phyloP scores from a whole-genome alignment of 129 eudicot genomes.

The Ambrosia artemisiifolia region DNA sequence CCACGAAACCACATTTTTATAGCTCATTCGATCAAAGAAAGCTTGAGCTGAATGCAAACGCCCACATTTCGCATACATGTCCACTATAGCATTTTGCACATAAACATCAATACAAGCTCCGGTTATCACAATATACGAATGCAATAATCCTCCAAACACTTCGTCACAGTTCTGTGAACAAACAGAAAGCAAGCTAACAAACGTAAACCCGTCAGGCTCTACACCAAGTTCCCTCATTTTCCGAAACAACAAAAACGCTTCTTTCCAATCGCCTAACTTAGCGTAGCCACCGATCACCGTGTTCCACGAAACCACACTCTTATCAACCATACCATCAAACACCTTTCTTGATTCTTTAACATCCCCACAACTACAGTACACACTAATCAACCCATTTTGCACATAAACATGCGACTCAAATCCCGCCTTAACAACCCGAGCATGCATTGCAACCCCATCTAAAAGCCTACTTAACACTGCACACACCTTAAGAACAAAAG shows the following conservation, averaged over 20 bases:
- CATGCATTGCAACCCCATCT: constrained; percentile 33
- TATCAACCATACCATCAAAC: constrained; percentile 34
- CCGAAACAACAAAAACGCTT: constrained; percentile 28
- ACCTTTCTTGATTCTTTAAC: constrained; percentile 38
- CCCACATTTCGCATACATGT: constrained; percentile 38
- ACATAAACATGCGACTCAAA: constrained; percentile 32
- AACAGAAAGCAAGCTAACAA: constrained; percentile 34
- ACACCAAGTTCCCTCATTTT: constrained; percentile 30
- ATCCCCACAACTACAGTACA: constrained; percentile 27
- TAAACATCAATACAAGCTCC: constrained; percentile 24
- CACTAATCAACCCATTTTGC: constrained; percentile 39
- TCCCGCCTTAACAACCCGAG: constrained; percentile 18
- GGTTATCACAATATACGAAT: constrained; percentile 29
- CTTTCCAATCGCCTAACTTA: constrained; percentile 23
- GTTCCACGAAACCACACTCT: constrained; percentile 44
- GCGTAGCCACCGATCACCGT: constrained; percentile 35
- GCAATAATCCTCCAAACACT: constrained; percentile 28
- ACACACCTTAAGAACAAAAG: constrained; percentile 37
- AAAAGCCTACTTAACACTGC: constrained; percentile 6
- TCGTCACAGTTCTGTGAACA: constrained; percentile 27
- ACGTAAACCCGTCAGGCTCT: constrained; percentile 35
- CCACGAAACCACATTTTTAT: constrained; percentile 43
- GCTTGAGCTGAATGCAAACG: constrained; percentile 27
- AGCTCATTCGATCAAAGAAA: constrained; percentile 34
- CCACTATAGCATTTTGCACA: constrained; percentile 39